Evolutionary conservation across 805 yeast genomes (phyloP).

Genomic region (Komagataella mondaviorum): DNA sequence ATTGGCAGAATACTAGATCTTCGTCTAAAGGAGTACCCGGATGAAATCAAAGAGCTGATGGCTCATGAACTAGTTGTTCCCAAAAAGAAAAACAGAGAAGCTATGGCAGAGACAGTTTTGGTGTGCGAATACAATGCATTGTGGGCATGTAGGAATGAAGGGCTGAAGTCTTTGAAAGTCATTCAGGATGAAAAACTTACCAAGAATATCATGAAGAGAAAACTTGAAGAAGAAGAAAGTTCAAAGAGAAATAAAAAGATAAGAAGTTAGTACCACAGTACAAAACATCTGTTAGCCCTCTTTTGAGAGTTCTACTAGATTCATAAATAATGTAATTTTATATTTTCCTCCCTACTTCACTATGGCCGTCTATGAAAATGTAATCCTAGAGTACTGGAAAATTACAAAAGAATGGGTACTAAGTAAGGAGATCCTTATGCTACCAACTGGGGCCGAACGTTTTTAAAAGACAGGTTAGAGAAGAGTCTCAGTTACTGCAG

Average conservation of each 20-base stretch:
- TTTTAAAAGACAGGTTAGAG: no score
- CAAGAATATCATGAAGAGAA: constrained; percentile 45
- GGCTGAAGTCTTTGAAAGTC: constrained; percentile 15
- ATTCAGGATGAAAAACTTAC: constrained; percentile 49
- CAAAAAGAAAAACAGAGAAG: constrained; percentile 11
- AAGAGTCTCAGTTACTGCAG: no score
- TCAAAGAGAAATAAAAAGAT: constrained; percentile 13
- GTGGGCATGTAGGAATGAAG: constrained; percentile 17
- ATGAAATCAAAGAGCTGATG: constrained; percentile 4
- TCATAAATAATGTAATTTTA: neutral
- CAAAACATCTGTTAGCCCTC: neutral
- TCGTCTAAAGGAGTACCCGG: constrained; percentile 37
- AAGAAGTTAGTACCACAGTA: constrained; percentile 6
- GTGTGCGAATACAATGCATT: constrained; percentile 43
- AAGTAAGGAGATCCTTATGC: no score
- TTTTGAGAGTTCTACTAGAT: neutral
- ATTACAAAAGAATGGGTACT: no score
- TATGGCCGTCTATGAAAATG: no score
- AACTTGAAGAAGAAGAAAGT: constrained; percentile 14
- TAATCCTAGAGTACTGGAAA: no score
- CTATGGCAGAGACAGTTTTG: constrained; percentile 43
- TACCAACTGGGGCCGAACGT: no score
- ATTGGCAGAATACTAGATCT: constrained; percentile 18
- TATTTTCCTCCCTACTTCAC: no score
- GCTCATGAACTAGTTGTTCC: constrained; percentile 7